Evolutionary conservation across 1,284 basidiomycete species (phyloP).

Genomic region (Gastroboletus turbinatus): DNA sequence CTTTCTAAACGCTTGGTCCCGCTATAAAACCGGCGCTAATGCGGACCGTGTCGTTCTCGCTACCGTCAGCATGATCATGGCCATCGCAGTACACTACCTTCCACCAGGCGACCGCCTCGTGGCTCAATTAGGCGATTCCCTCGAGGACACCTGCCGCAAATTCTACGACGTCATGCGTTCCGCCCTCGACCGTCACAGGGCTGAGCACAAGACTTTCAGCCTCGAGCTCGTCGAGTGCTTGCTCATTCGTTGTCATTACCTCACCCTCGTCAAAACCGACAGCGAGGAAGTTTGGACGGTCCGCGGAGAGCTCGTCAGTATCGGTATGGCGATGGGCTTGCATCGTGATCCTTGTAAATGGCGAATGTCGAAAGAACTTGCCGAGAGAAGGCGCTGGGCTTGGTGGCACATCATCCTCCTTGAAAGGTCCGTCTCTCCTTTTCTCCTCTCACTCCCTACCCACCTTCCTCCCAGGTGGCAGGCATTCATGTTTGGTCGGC

Average conservation of each 20-base stretch:
- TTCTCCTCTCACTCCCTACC: conserved; percentile 9
- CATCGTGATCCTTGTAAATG: conserved; percentile 78
- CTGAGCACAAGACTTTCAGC: conserved; percentile 61
- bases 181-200: conserved; percentile 62
- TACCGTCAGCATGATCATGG: conserved; percentile 69
- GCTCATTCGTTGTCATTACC: conserved; percentile 67
- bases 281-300: conserved; percentile 78
- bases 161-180: conserved; percentile 67
- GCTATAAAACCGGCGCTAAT: conserved; percentile 63
- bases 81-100: conserved; percentile 69
- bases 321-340: conserved; percentile 76
- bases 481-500: conserved; percentile 81
- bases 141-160: conserved; percentile 58
- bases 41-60: conserved; percentile 69
- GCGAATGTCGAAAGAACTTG: conserved; percentile 62
- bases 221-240: conserved; percentile 74
- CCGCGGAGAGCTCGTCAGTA: conserved; percentile 66
- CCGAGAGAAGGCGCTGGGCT: conserved; percentile 77
- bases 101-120: conserved; percentile 62
- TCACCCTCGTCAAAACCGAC: conserved; percentile 69
- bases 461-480: conserved; percentile 59
- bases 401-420: conserved; percentile 83
- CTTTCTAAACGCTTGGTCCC: conserved; percentile 64
- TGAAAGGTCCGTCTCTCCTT: conserved; percentile 53
- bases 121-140: conserved; percentile 43